Evolutionary conservation across 2,329 filamentous ascomycete species (phyloP), one percentile per base, ranked within the genome.

Genomic region (Metarhizium rileyi): DNA sequence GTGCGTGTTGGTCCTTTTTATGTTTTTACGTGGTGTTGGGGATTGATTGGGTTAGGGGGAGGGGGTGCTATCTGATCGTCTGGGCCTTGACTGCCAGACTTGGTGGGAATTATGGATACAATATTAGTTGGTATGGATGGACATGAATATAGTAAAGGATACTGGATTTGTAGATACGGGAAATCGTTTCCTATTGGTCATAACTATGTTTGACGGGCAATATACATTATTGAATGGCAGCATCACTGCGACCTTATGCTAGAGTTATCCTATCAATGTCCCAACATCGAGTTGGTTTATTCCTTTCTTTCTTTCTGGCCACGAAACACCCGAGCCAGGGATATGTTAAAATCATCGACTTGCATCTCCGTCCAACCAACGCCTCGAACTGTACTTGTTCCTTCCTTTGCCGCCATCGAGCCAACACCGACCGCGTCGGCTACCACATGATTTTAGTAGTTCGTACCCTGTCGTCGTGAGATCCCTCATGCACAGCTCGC

Each of bases 401-500:
- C 5, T 14, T 36, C 5, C 35, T 38, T 14, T 20, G 18, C 16
- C 23, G n/a, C 9, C 18, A 6, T 16, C 25, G 20, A 36, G 18
- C 4, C 25, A 44, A 35, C 12, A 25, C 16, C 16, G 45, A 12
- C 20, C 26, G 10, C 5, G 3, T 9, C 16, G 16, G 6, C 40
- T 47, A 78, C 78, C 77, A 81, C 9, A 49, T 59, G 41, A 81
- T 70, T 38, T 60, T 63, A 14, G 71, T 75, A 38, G 64, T 61
- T n/a, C 67, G 68, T 5, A 69, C 73, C 53, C 76, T 74, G 28
- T 67, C 55, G 55, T 81, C 77, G 1, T 63, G 65, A 48, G 67
- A 62, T 0, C 70, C 75, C 1, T 70, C 68, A 4, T 66, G 69
- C n/a, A 77, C 60, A 6, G 73, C 73, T 38, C 78, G 66, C 8